Base-by-base conservation (phyloP, 148 eudicot species). In the Chenopodium berlandieri region DNA sequence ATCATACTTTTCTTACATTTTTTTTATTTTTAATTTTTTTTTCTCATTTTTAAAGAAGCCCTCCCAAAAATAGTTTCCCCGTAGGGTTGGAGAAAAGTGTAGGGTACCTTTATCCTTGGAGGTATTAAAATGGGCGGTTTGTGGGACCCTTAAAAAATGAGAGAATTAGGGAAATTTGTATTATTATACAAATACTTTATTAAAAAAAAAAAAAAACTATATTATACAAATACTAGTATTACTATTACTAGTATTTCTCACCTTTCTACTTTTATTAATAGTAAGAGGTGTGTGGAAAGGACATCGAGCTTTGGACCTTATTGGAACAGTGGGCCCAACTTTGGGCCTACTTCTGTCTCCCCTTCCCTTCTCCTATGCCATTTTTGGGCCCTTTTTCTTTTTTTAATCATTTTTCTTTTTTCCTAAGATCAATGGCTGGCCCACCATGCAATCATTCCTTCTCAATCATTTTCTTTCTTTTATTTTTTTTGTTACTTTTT, bases 301-400 rank as follows among this genome's bases (percentile, higher is more conserved):
- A 68, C 79, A 75, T 83, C 75, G 85, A 79, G 82, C 79, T 83
- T 44, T 83, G 85, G 85, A 69, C 85, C 79, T 32, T 54, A 56
- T 73, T 79, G 50, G 75, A 75, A 40, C 22, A 74, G 69, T 84
- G 86, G 86, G 86, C 86, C 86, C 85, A 73, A 22, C 2, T 22
- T 73, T 75, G 54, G 75, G 63, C 82, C 82, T 63, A 62, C 70
- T n/a, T 82, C 3, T 75, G 71, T 76, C 85, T 67, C 65, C 65
- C 71, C 48, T 22, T 17, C 30, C 54, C 50, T 52, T 16, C 30
- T 40, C 27, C 71, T 66, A 79, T 71, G 27, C 77, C 83, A 73
- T 44, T 25, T 73, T 56, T 14, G 22, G 62, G 69, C 46, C 44
- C 71, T n/a, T 50, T 58, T 48, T 31, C 48, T 71, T 62, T 58